Conservation (phyloP, 495 filamentous ascomycete genomes). For the Penicillium subrubescens region DNA sequence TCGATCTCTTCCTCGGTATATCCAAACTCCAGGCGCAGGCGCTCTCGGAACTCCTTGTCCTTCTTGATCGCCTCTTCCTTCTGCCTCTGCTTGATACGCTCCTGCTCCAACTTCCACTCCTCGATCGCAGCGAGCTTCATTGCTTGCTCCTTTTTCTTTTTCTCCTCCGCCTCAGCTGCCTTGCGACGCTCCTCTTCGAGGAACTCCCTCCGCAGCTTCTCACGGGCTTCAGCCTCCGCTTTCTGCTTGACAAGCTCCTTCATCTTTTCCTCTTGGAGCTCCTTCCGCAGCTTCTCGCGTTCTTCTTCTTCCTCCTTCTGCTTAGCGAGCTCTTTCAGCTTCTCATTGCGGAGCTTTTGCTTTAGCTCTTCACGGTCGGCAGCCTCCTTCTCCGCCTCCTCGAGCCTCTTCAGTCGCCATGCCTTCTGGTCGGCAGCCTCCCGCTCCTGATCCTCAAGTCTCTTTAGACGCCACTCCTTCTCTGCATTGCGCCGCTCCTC, state of each 20-base stretch:
- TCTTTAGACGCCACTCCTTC: slow-evolving; percentile 31
- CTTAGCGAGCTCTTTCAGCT: slow-evolving; percentile 21
- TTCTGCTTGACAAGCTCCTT: slow-evolving; percentile 42
- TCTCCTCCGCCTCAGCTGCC: slow-evolving; percentile 39
- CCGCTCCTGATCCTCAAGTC: slow-evolving; percentile 34
- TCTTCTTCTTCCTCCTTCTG: slow-evolving; percentile 23
- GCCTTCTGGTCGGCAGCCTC: slow-evolving; percentile 30
- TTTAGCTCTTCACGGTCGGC: slow-evolving; percentile 33
- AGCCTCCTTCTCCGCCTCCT: slow-evolving; percentile 34
- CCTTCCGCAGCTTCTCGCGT: slow-evolving; percentile 13
- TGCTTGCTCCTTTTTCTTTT: slow-evolving; percentile 46
- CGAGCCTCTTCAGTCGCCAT: slow-evolving; percentile 33
- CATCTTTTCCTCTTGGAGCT: slow-evolving; percentile 30
- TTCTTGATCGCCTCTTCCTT: slow-evolving; percentile 40
- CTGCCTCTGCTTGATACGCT: slow-evolving; percentile 29
- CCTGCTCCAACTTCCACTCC: slow-evolving; percentile 60
- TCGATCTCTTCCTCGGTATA: slow-evolving; percentile 53
- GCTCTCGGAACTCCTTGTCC: slow-evolving; percentile 52
- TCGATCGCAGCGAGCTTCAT: slow-evolving; percentile 56
- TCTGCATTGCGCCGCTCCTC: slow-evolving; percentile 38
- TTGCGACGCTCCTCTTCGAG: slow-evolving; percentile 39
- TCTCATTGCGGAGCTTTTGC: slow-evolving; percentile 24
- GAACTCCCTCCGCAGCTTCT: slow-evolving; percentile 41
- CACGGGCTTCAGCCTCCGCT: slow-evolving; percentile 47
- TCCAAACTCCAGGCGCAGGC: slow-evolving; percentile 41